These are phyloP conservation scores for Gamsiella multidivaricata DNA, from an alignment of 192 early-diverging fungal genomes.

Conservation along the genomic window DNA sequence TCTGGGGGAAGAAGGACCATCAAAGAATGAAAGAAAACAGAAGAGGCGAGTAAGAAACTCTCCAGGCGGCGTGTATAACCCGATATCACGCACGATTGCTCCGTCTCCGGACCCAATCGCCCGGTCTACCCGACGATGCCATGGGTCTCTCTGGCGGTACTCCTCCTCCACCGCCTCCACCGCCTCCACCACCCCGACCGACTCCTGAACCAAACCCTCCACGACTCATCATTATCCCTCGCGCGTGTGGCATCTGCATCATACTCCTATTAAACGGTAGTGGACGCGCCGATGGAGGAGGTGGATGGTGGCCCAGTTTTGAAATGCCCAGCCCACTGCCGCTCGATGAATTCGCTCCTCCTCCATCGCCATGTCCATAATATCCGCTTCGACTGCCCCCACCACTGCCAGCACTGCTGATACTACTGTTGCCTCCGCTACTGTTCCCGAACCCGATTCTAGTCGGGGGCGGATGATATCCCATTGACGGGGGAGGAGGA, in stretches of 20 bases:
- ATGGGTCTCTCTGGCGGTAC: slow-evolving; percentile 17
- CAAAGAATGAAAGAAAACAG: slow-evolving; percentile 1
- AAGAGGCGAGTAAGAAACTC: too few species aligned
- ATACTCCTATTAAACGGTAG: slow-evolving; percentile 33
- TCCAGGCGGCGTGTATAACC: too few species aligned
- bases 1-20: too few species aligned
- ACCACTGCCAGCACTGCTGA: slow-evolving; percentile 1
- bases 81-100: slow-evolving; percentile 20
- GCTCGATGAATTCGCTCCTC: background rate
- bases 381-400: slow-evolving; percentile 15
- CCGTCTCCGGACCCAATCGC: slow-evolving; percentile 33
- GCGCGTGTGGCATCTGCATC: slow-evolving; percentile 37
- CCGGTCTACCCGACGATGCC: slow-evolving; percentile 20
- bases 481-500: background rate
- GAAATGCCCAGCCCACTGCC: slow-evolving; percentile 7
- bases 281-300: slow-evolving; percentile 1
- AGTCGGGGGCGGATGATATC: slow-evolving; percentile 22
- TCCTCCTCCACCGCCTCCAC: slow-evolving; percentile 11
- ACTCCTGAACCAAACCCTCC: slow-evolving; percentile 21
- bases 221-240: slow-evolving; percentile 18
- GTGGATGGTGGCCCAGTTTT: background rate
- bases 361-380: slow-evolving; percentile 25
- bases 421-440: background rate
- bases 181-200: background rate
- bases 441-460: slow-evolving; percentile 33